These are phyloP conservation scores for Euclidium syriacum DNA, from an alignment of 345 rosid species.

Conservation along the genomic window DNA sequence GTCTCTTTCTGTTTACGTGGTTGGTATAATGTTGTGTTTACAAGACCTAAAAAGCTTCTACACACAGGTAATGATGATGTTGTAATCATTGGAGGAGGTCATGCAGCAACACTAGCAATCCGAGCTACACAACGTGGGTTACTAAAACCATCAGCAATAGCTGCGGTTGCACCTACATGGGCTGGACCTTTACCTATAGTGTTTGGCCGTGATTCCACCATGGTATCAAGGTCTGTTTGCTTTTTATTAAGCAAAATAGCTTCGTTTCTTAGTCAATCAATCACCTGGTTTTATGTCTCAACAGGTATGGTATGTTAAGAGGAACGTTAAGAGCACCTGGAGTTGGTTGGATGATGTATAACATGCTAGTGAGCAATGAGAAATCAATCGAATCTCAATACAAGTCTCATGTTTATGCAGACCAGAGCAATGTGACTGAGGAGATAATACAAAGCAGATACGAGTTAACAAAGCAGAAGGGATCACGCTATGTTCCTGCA, in stretches of 20 bases:
- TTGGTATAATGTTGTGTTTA: not conserved
- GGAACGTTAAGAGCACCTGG: slow-evolving; percentile 81
- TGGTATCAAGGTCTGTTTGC: slow-evolving; percentile 66
- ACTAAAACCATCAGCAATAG: slow-evolving; percentile 75
- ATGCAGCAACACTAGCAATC: slow-evolving; percentile 68
- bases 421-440: slow-evolving; percentile 71
- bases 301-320: slow-evolving; percentile 73
- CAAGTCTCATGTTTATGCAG: slow-evolving; percentile 83
- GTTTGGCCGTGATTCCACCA: slow-evolving; percentile 81
- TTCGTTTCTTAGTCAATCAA: not conserved
- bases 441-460: slow-evolving; percentile 59
- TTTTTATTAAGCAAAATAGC: not conserved
- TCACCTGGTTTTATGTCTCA: not conserved
- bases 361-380: slow-evolving; percentile 89
- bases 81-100: slow-evolving; percentile 82
- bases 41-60: not conserved
- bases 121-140: slow-evolving; percentile 71
- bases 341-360: slow-evolving; percentile 91
- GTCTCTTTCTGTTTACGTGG: not conserved
- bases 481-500: slow-evolving; percentile 86
- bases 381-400: slow-evolving; percentile 81
- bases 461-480: slow-evolving; percentile 58
- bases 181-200: slow-evolving; percentile 93
- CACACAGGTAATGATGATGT: slow-evolving; percentile 52
- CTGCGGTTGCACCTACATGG: slow-evolving; percentile 93